phyloP scores from a whole-genome alignment of 148 eudicot genomes.

The Oxyria digyna region DNA sequence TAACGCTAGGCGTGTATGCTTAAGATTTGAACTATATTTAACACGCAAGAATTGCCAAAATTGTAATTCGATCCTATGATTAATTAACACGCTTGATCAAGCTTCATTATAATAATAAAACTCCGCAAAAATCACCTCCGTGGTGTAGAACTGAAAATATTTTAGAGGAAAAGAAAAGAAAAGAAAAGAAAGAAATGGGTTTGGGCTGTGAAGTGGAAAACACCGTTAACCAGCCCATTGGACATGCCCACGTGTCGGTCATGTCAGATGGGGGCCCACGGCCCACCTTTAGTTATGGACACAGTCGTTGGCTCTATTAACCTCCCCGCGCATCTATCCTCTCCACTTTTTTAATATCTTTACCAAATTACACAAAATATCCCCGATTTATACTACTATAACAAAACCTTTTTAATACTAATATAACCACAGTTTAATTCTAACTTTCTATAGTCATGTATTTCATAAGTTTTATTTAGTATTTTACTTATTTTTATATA shows the following conservation, averaged over 20 bases:
- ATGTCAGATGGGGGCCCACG: constrained; percentile 3
- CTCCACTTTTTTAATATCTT: background rate
- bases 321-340: background rate
- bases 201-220: background rate
- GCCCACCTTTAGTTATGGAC: constrained; percentile 6
- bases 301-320: background rate
- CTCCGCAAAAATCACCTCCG: background rate
- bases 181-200: background rate
- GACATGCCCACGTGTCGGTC: constrained; percentile 7
- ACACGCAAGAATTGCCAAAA: no score
- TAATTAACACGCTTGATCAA: no score
- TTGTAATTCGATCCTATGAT: no score
- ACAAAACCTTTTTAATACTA: no score
- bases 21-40: no score
- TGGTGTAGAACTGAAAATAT: background rate
- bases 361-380: background rate
- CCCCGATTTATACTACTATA: no score
- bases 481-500: no score
- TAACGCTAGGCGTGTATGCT: no score
- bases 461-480: no score
- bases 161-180: background rate
- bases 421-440: no score
- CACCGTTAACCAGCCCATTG: constrained; percentile 1
- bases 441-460: no score
- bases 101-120: background rate